Base-by-base conservation (phyloP, 2,329 filamentous ascomycete species). In the Ophiobolus disseminans region DNA sequence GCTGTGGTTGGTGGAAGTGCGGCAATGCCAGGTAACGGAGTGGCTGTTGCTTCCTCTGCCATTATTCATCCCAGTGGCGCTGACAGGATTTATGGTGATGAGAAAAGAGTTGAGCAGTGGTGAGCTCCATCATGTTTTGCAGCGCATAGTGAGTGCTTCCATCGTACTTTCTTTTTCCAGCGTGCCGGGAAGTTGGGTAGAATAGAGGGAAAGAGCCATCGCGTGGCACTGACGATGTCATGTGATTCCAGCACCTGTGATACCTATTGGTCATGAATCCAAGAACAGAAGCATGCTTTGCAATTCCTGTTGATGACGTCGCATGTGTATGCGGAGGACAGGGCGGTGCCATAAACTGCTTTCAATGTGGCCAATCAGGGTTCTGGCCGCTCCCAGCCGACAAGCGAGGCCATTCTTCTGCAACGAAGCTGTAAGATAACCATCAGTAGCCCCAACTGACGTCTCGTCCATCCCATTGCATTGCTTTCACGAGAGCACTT, bases 1-100 rank as follows among this genome's bases (percentile, higher is more conserved):
- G 80, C 75, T 11, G 75, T 75, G 4, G 68, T 61, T 32, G 70
- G 64, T 22, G 76, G 72, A 11, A 80, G 73, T 45, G 72, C 72
- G 37, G 73, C 62, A 48, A 80, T 79, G 36, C 60, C 38, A 25
- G 53, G 55, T 32, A 53, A 32, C 2, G 47, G 4, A n/a, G 36
- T 46, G 10, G 31, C 14, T 34, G 44, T 28, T 9, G 45, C n/a
- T 3, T 23, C 22, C 7, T 50, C 51, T 5, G 45, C 39, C 64
- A 68, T 65, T 14, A n/a, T 11, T 31, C 17, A 38, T n/a, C 36
- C 9, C 13, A 3, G 11, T 25, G 9, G 17, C 19, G 10, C 13
- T 14, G 11, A 7, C 17, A 30, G 21, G 25, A 7, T 4, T 25
- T 14, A 34, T 10, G 23, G 8, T 14, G 11, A 39, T 32, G 4